A percentile compares a stretch with the other conserved stretches of the same genome.
These are phyloP conservation scores for Cadophora gregata DNA, from an alignment of 2,329 filamentous ascomycete species.

Conservation along the genomic window DNA sequence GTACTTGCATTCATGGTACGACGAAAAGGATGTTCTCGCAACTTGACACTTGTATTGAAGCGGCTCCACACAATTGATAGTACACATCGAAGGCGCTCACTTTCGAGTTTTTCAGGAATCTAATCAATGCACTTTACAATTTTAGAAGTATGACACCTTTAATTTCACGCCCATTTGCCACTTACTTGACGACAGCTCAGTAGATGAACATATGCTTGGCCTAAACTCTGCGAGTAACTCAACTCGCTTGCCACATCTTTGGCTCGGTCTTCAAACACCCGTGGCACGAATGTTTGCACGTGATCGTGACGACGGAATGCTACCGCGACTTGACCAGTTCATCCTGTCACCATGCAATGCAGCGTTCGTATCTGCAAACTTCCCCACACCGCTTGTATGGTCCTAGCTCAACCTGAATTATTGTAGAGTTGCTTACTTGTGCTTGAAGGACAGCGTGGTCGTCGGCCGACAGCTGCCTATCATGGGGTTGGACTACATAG, in stretches of 20 bases:
- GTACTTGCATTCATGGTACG: background rate
- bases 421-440: background rate
- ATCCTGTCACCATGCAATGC: conserved; percentile 1
- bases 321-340: background rate
- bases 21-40: background rate
- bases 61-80: background rate
- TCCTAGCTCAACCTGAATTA: background rate
- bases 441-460: no score
- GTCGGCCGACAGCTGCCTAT: no score
- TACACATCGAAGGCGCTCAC: no score
- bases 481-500: background rate
- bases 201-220: no score
- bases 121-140: no score
- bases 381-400: background rate
- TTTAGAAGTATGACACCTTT: no score
- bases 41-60: background rate
- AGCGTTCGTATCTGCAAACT: background rate
- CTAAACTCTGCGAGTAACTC: background rate
- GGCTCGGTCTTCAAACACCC: background rate
- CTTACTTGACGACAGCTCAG: no score
- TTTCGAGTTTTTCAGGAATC: no score
- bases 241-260: background rate
- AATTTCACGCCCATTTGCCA: no score
- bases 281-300: background rate
- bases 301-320: background rate